phyloP scores from a whole-genome alignment of 2,329 filamentous ascomycete species.

The Aspergillus novoparasiticus region DNA sequence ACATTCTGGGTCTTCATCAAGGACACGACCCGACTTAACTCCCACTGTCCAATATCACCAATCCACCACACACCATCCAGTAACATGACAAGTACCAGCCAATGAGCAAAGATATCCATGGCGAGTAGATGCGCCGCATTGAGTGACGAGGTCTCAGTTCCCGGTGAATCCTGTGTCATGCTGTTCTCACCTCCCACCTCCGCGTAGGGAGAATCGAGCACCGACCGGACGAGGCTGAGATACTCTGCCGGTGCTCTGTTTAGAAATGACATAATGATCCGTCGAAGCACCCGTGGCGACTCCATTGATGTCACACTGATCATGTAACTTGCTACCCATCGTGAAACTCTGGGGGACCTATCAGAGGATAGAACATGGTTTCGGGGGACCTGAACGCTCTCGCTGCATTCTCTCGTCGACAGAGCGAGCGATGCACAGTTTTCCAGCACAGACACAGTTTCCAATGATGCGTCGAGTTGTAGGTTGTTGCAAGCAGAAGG shows the following conservation, averaged over 20 bases:
- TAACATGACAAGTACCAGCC: conserved; percentile 35
- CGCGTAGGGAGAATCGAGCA: conserved; percentile 21
- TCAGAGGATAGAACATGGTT: background rate
- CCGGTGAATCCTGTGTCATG: conserved; percentile 6
- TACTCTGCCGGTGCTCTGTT: conserved; percentile 41
- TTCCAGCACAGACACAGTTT: conserved; percentile 22
- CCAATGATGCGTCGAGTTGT: conserved; percentile 19
- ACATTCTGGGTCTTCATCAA: conserved; percentile 21
- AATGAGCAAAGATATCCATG: conserved; percentile 35
- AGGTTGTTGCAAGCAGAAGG: background rate
- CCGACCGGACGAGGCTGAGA: conserved; percentile 39
- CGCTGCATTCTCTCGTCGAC: background rate
- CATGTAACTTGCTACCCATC: conserved; percentile 41
- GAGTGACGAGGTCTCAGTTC: conserved; percentile 5
- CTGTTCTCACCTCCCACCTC: conserved; percentile 1
- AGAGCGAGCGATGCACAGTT: conserved; percentile 25
- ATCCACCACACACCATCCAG: conserved; percentile 41
- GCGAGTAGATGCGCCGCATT: conserved; percentile 19
- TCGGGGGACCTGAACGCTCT: background rate
- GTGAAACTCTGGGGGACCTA: conserved; percentile 28
- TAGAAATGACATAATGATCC: conserved; percentile 46
- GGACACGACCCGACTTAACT: conserved; percentile 25
- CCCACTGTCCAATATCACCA: conserved; percentile 29
- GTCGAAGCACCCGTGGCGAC: conserved; percentile 35
- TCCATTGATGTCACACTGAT: conserved; percentile 38